A percentile compares a stretch with the other conserved stretches of the same genome.
phyloP scores from a whole-genome alignment of 805 yeast genomes.

The Wickerhamomyces rabaulensis region DNA sequence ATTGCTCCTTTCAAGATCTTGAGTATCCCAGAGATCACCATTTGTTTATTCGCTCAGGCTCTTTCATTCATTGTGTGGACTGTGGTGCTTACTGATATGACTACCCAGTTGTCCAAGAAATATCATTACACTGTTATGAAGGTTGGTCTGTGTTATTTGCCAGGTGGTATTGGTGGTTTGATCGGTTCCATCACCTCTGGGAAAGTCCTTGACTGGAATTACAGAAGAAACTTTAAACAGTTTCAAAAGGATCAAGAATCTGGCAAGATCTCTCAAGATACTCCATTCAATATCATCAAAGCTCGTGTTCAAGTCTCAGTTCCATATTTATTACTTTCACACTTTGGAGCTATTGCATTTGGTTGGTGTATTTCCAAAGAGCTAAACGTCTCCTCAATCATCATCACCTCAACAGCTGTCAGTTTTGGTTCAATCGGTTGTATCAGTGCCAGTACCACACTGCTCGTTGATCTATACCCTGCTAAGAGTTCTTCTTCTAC shows the following conservation, averaged over 20 bases:
- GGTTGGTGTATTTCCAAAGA: conserved; percentile 71
- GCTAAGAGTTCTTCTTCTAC: conserved; percentile 66
- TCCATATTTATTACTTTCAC: conserved; percentile 37
- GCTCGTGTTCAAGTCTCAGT: conserved; percentile 48
- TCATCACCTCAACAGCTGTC: conserved; percentile 53
- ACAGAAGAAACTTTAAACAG: conserved; percentile 31
- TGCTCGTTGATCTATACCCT: conserved; percentile 73
- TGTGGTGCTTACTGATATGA: conserved; percentile 58
- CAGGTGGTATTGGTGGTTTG: conserved; percentile 66
- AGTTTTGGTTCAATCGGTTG: conserved; percentile 57
- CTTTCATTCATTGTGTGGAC: conserved; percentile 68
- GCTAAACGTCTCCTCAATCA: conserved; percentile 34
- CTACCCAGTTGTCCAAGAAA: conserved; percentile 43
- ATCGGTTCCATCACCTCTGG: conserved; percentile 60
- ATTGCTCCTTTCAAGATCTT: conserved; percentile 40
- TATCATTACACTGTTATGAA: conserved; percentile 50
- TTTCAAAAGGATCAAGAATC: conserved; percentile 13
- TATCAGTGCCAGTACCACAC: conserved; percentile 53
- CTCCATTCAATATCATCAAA: conserved; percentile 46
- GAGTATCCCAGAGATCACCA: conserved; percentile 36
- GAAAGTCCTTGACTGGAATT: conserved; percentile 45
- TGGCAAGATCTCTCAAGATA: conserved; percentile 18
- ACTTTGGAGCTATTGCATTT: conserved; percentile 42
- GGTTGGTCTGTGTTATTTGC: conserved; percentile 68
- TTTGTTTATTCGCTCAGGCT: conserved; percentile 52